Percentiles rank a stretch among this genome's conserved stretches.
Evolutionary conservation across 1,284 basidiomycete genomes (phyloP).

Genomic region (Apiotrichum mycotoxinovorans): DNA sequence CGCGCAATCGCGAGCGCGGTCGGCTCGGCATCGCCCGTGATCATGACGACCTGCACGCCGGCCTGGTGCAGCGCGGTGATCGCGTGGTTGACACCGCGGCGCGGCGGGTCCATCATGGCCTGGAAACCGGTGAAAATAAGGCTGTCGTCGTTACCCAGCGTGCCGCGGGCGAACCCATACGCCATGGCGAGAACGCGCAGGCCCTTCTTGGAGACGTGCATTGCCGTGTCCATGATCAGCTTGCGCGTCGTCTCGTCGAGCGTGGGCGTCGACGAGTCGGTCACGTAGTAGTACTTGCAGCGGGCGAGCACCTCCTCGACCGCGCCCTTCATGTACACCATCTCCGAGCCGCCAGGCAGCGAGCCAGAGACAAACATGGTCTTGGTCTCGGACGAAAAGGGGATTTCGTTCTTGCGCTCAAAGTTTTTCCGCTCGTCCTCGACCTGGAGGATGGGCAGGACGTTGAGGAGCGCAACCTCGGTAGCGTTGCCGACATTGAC

Average conservation of each 20-base stretch:
- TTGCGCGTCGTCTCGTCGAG: conserved; percentile 66
- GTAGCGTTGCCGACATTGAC: conserved; percentile 83
- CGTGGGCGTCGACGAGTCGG: conserved; percentile 72
- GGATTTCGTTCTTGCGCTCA: conserved; percentile 69
- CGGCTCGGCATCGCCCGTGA: conserved; percentile 89
- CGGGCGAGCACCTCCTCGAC: conserved; percentile 80
- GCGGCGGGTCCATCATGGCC: conserved; percentile 92
- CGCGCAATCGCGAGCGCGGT: conserved; percentile 87
- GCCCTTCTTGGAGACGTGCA: conserved; percentile 67
- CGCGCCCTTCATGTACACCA: conserved; percentile 88
- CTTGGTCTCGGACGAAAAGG: conserved; percentile 91
- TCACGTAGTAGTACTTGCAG: conserved; percentile 83
- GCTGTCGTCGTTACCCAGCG: conserved; percentile 51
- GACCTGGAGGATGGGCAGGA: conserved; percentile 67
- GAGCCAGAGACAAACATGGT: conserved; percentile 85
- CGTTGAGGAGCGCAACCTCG: conserved; percentile 85
- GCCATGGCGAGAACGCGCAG: conserved; percentile 88
- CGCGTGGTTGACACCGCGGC: conserved; percentile 86
- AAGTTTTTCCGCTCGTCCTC: conserved; percentile 68
- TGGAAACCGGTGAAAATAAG: conserved; percentile 88
- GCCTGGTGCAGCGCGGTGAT: conserved; percentile 73
- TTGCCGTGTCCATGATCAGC: conserved; percentile 67
- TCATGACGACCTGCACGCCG: conserved; percentile 95
- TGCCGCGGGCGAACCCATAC: conserved; percentile 60
- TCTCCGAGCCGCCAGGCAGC: conserved; percentile 57